Evolutionary conservation across 179 eudicot species (phyloP).

Genomic region (Sideroxylon spinosum): DNA sequence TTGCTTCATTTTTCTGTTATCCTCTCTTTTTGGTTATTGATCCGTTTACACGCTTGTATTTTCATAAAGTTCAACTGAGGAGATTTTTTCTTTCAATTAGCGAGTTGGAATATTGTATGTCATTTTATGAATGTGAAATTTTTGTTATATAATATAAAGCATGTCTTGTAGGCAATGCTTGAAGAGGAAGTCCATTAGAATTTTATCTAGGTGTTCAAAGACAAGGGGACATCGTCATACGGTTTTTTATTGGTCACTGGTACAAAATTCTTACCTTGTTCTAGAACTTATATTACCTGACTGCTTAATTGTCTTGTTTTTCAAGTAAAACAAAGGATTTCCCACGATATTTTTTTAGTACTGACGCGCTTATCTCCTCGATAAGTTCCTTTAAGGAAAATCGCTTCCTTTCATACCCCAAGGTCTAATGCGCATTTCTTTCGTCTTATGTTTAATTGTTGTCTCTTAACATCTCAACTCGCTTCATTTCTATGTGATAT

Average conservation of each 20-base stretch:
- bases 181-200: neutral
- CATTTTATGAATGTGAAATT: neutral
- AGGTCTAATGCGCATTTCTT: too few species aligned
- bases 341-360: neutral
- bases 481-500: neutral
- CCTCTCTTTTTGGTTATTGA: neutral
- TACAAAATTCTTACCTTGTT: neutral
- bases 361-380: too few species aligned
- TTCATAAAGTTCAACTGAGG: neutral
- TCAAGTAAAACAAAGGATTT: neutral
- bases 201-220: neutral
- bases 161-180: neutral
- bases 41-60: neutral
- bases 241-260: constrained; percentile 23
- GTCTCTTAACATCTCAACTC: too few species aligned
- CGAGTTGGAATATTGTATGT: neutral
- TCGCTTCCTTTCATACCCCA: too few species aligned
- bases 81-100: neutral
- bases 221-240: constrained; percentile 21
- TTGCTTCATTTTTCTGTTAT: neutral
- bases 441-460: too few species aligned
- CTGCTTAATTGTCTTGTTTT: neutral
- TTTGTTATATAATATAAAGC: too few species aligned
- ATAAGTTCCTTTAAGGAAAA: too few species aligned
- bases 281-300: neutral